These are phyloP conservation scores for Pezicula carpinea DNA, from an alignment of 2,329 filamentous ascomycete species.

Conservation along the genomic window DNA sequence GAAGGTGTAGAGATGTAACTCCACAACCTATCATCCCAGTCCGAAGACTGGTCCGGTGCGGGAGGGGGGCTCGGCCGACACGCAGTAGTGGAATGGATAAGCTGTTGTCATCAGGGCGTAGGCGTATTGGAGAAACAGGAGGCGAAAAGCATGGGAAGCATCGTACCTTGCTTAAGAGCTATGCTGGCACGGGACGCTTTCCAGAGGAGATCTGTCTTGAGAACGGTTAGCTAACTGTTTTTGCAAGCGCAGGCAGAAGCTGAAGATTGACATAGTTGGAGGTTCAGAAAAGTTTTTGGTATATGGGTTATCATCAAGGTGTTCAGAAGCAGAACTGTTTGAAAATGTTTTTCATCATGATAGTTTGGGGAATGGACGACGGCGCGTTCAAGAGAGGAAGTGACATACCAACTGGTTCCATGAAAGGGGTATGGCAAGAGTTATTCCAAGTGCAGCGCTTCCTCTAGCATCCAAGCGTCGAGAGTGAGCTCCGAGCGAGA, in stretches of 20 bases:
- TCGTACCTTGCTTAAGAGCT: slow-evolving; percentile 15
- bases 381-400: not conserved
- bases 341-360: slow-evolving; percentile 60
- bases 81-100: slow-evolving; percentile 74
- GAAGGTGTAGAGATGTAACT: slow-evolving; percentile 48
- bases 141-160: slow-evolving; percentile 4
- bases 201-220: not conserved
- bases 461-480: no score
- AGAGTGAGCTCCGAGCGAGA: no score
- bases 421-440: not conserved
- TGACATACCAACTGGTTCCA: not conserved
- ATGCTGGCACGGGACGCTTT: not conserved
- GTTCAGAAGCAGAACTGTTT: slow-evolving; percentile 76
- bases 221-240: slow-evolving; percentile 15
- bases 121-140: not conserved
- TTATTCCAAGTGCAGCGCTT: not conserved
- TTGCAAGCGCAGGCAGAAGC: slow-evolving; percentile 6
- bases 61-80: slow-evolving; percentile 67
- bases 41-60: slow-evolving; percentile 56
- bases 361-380: slow-evolving; percentile 13
- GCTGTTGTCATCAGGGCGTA: slow-evolving; percentile 55
- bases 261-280: slow-evolving; percentile 13
- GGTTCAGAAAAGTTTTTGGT: slow-evolving; percentile 61
- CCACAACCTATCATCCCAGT: slow-evolving; percentile 69
- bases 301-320: slow-evolving; percentile 58